Percentiles rank a stretch among this genome's conserved stretches.
Conservation (phyloP, 1,284 basidiomycete species). For the Anthracocystis panici-leucophaei region DNA sequence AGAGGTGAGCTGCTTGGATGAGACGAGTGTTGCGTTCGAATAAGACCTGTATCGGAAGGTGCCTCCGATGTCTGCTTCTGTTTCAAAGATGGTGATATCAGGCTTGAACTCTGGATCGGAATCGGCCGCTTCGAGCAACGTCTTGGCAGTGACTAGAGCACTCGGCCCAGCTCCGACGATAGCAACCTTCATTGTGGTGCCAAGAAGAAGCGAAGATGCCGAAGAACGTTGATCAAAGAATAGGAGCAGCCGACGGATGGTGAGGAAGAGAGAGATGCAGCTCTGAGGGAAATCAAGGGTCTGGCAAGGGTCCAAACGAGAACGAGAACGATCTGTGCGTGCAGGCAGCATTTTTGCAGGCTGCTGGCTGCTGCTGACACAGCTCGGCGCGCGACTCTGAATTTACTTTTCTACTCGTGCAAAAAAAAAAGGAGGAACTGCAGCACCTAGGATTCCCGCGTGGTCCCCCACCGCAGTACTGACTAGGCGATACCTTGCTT, state of each 20-base stretch:
- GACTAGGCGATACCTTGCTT: slow-evolving; percentile 82
- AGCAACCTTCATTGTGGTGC: slow-evolving; percentile 44
- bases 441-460: slow-evolving; percentile 83
- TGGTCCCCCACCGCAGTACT: slow-evolving; percentile 87
- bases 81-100: slow-evolving; percentile 72
- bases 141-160: slow-evolving; percentile 76
- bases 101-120: slow-evolving; percentile 71
- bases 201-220: not conserved
- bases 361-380: too few relatives aligned
- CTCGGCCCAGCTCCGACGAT: slow-evolving; percentile 73
- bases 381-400: too few relatives aligned
- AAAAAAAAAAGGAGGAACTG: slow-evolving; percentile 73
- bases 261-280: not conserved
- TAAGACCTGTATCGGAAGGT: slow-evolving; percentile 72
- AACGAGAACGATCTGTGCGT: slow-evolving; percentile 1
- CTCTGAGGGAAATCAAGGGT: not conserved
- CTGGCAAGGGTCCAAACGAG: slow-evolving; percentile 1
- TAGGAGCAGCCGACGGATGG: not conserved
- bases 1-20: slow-evolving; percentile 76
- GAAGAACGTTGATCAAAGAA: not conserved
- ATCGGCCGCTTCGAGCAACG: slow-evolving; percentile 68
- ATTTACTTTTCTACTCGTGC: too few relatives aligned
- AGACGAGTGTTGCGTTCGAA: slow-evolving; percentile 75
- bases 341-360: not conserved
- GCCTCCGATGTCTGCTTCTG: slow-evolving; percentile 76